Evolutionary conservation across 306 rosid species (phyloP), one percentile per base, ranked within the genome.

Genomic region (Inga oerstediana): DNA sequence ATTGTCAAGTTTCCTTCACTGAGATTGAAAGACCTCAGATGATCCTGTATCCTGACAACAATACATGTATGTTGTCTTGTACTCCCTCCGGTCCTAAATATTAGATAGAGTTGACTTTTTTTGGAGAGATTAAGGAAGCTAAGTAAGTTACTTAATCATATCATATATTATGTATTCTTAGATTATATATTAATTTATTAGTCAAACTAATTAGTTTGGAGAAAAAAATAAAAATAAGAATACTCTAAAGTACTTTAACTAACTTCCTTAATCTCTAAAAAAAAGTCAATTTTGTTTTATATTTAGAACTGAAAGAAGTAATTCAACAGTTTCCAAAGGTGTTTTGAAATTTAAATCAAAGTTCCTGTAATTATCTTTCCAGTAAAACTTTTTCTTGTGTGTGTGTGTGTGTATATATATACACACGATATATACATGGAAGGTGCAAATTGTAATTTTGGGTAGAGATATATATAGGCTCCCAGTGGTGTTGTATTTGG

Each of bases 281-380:
- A 27, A 27, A 27, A 27, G 1, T 0, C 30, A 27, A 0, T 0
- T 27, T 27, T 27, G 30, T 27, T 1, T 27, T 27, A 27, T 27
- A 27, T 27, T 27, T 27, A 27, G 1, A 1, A 27, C 1, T 1
- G 30, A 0, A 27, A 0, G 30, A 0, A 27, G 30, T 27, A 13
- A 20, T 30, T 64, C 70, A 64, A 30, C 69, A 30, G 70, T 64
- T 30, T 14, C 10, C 32, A 30, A 27, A 12, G 10, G 70, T 64
- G 35, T 30, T 64, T 64, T 62, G 16, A 27, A 62, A 3, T 62
- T 62, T 30, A 30, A 56, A 56, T 56, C 64, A 20, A 56, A n/a
- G 10, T 30, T 30, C 70, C 70, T 64, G 70, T 64, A 64, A 64
- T 30, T 64, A 64, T 64, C 70, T 64, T 30, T 64, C 39, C 70